These are phyloP conservation scores for Coemansia pectinata DNA, from an alignment of 192 early-diverging fungal genomes.

Conservation along the genomic window DNA sequence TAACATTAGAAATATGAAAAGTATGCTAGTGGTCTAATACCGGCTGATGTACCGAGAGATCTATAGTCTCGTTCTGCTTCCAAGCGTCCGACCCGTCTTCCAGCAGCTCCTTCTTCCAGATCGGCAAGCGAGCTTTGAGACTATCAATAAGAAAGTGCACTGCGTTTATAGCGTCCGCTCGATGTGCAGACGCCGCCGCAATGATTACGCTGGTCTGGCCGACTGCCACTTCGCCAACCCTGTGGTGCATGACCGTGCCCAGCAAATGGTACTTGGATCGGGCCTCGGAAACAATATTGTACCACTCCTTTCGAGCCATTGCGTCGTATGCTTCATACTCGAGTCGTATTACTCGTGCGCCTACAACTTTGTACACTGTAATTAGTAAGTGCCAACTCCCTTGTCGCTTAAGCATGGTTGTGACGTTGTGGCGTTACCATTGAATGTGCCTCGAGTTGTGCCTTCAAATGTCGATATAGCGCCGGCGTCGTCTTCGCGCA, in stretches of 20 bases:
- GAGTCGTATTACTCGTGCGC: conserved; percentile 69
- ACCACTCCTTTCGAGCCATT: conserved; percentile 80
- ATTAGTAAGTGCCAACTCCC: conserved; percentile 1
- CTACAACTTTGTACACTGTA: conserved; percentile 20
- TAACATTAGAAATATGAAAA: background rate
- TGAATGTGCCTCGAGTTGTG: conserved; percentile 82
- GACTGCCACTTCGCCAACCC: conserved; percentile 75
- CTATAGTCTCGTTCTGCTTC: conserved; percentile 63
- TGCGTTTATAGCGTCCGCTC: conserved; percentile 74
- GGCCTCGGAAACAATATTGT: conserved; percentile 62
- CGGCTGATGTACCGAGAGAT: conserved; percentile 20
- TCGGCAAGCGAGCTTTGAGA: conserved; percentile 82
- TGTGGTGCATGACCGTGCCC: conserved; percentile 77
- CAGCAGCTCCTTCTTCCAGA: conserved; percentile 96
- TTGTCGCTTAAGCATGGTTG: background rate
- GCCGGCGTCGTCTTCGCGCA: conserved; percentile 72
- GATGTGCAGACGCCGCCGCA: conserved; percentile 76
- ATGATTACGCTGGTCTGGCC: conserved; percentile 82
- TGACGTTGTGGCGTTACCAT: conserved; percentile 56
- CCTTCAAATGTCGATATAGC: conserved; percentile 88
- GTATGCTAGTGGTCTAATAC: background rate
- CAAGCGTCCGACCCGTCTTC: conserved; percentile 72
- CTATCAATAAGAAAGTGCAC: conserved; percentile 84
- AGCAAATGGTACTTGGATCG: conserved; percentile 66
- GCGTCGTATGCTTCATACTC: conserved; percentile 86